Evolutionary conservation across 495 filamentous ascomycete species (phyloP).

Genomic region (Aspergillus asperescens): DNA sequence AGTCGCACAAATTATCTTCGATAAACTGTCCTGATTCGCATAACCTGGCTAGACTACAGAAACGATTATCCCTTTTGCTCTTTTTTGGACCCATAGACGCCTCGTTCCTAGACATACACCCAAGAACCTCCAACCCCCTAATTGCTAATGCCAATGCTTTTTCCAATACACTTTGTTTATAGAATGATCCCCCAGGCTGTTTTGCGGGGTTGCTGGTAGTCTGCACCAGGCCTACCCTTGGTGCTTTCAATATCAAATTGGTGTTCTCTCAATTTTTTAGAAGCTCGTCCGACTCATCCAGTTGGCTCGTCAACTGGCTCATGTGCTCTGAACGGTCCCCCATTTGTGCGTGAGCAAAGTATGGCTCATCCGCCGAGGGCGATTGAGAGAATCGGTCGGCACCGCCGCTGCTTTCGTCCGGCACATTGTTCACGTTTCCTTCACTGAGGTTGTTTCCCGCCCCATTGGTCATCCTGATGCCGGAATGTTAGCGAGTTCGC

Average conservation of each 20-base stretch:
- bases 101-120: conserved; percentile 10
- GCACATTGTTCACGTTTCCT: conserved; percentile 31
- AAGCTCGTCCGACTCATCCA: conserved; percentile 33
- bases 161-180: conserved; percentile 28
- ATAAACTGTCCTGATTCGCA: conserved; percentile 30
- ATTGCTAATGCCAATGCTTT: background rate
- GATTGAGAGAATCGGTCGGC: conserved; percentile 32
- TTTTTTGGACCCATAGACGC: background rate
- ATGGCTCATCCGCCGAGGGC: conserved; percentile 34
- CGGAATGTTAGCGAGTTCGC: background rate
- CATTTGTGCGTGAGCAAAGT: conserved; percentile 35
- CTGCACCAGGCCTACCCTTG: background rate
- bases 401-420: conserved; percentile 22
- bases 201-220: background rate
- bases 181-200: conserved; percentile 9
- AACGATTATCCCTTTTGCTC: background rate
- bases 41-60: background rate
- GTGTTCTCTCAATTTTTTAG: conserved; percentile 22
- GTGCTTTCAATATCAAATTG: background rate
- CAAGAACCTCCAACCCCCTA: background rate
- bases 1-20: conserved; percentile 42
- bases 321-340: conserved; percentile 32
- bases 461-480: conserved; percentile 20
- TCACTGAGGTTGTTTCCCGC: conserved; percentile 23
- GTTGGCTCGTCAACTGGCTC: conserved; percentile 30